Percentiles rank a stretch among this genome's conserved stretches.
Conservation (phyloP, 345 rosid genomes). For the Gossypium stocksii region DNA sequence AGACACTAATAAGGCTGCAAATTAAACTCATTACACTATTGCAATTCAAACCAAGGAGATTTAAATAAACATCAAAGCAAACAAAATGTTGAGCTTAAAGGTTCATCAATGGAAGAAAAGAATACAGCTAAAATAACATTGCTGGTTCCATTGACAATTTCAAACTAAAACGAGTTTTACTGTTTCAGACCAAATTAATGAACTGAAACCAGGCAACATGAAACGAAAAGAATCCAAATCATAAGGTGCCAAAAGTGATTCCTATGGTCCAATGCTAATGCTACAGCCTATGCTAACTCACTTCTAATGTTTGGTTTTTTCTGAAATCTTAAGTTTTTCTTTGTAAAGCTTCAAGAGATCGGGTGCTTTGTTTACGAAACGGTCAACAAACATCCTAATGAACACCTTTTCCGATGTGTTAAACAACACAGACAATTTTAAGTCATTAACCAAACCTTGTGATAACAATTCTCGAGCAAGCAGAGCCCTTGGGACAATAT, state of each 20-base stretch:
- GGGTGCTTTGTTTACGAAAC: constrained; percentile 30
- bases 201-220: not conserved
- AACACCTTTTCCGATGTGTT: constrained; percentile 30
- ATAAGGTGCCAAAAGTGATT: no score
- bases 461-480: constrained; percentile 14
- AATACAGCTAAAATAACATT: not conserved
- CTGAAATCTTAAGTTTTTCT: constrained; percentile 13
- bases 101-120: no score
- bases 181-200: not conserved
- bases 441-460: constrained; percentile 10
- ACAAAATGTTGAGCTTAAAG: no score
- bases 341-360: constrained; percentile 32
- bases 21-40: no score
- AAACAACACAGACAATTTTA: constrained; percentile 33
- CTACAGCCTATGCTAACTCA: not conserved
- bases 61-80: not conserved
- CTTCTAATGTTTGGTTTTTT: not conserved
- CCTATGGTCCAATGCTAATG: not conserved
- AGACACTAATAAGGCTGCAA: no score
- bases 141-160: no score
- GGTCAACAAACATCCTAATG: constrained; percentile 32
- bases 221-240: no score
- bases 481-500: constrained; percentile 20
- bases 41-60: no score
- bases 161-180: no score